phyloP scores from a whole-genome alignment of 1,284 basidiomycete species.

The Athelia psychrophila region DNA sequence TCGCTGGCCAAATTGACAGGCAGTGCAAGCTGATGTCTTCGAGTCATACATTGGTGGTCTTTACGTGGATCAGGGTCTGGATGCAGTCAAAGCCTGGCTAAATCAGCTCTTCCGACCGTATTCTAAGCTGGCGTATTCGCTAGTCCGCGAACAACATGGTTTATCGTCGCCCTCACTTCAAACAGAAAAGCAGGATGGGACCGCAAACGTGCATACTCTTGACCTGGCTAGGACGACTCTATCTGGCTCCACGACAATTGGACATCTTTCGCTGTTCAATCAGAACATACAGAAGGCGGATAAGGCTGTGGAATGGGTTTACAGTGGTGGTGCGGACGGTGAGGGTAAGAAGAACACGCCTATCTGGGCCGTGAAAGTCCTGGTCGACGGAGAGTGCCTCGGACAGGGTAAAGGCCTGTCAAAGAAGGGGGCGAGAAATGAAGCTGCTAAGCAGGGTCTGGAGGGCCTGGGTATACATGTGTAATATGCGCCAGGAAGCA shows the following conservation, averaged over 20 bases:
- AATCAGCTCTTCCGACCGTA: conserved; percentile 60
- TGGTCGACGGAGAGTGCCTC: conserved; percentile 54
- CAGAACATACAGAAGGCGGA: conserved; percentile 61
- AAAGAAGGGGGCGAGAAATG: conserved; percentile 75
- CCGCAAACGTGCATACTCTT: not conserved
- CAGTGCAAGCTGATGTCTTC: conserved; percentile 61
- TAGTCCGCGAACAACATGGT: conserved; percentile 62
- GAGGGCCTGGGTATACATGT: conserved; percentile 44
- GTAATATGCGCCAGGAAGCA: conserved; percentile 24
- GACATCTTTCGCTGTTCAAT: conserved; percentile 75
- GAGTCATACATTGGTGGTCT: conserved; percentile 79
- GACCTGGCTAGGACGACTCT: conserved; percentile 1
- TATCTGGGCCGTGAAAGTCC: conserved; percentile 64
- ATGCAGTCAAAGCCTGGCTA: conserved; percentile 55
- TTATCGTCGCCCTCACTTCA: conserved; percentile 23
- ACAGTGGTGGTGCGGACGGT: conserved; percentile 39
- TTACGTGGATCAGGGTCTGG: conserved; percentile 63
- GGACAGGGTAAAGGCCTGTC: conserved; percentile 65
- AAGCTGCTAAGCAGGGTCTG: conserved; percentile 60
- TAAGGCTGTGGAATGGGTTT: conserved; percentile 65
- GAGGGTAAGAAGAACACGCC: conserved; percentile 58
- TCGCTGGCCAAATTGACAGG: conserved; percentile 5
- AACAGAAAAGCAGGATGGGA: conserved; percentile 1
- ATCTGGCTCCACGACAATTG: conserved; percentile 33
- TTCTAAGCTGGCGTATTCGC: conserved; percentile 52